phyloP scores from a whole-genome alignment of 108 stramenopile genomes.

The Craspedostauros australis region DNA sequence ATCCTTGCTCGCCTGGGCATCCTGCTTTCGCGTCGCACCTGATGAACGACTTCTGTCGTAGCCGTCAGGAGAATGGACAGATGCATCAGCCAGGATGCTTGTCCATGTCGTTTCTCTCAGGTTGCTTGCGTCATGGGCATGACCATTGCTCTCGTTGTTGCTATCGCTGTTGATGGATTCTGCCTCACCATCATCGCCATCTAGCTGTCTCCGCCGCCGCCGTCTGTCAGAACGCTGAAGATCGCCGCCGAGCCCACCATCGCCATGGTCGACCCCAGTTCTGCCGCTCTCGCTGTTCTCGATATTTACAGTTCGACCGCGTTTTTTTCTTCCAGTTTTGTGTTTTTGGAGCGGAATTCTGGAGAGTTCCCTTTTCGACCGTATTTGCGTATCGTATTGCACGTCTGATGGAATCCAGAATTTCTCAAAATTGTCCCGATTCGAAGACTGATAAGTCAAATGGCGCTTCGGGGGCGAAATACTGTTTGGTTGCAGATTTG shows the following conservation, averaged over 20 bases:
- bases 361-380: not conserved
- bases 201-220: not conserved
- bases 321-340: not conserved
- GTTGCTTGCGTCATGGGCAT: not conserved
- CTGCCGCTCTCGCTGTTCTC: not conserved
- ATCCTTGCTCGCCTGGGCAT: too few species aligned
- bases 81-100: too few species aligned
- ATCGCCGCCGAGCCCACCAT: not conserved
- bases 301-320: not conserved
- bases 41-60: too few species aligned
- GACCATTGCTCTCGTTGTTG: not conserved
- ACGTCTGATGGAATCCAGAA: not conserved
- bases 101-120: not conserved
- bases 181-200: not conserved
- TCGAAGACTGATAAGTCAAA: not conserved
- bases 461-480: not conserved
- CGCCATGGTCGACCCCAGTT: not conserved
- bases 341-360: not conserved
- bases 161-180: not conserved
- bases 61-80: too few species aligned
- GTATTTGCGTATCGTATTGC: not conserved
- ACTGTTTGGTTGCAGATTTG: not conserved
- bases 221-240: not conserved
- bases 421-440: not conserved
- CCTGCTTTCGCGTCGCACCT: too few species aligned